A percentile compares a stretch with the other conserved stretches of the same genome.
These are phyloP conservation scores for Pseudopithomyces maydicus DNA, from an alignment of 2,329 filamentous ascomycete genomes.

Conservation along the genomic window DNA sequence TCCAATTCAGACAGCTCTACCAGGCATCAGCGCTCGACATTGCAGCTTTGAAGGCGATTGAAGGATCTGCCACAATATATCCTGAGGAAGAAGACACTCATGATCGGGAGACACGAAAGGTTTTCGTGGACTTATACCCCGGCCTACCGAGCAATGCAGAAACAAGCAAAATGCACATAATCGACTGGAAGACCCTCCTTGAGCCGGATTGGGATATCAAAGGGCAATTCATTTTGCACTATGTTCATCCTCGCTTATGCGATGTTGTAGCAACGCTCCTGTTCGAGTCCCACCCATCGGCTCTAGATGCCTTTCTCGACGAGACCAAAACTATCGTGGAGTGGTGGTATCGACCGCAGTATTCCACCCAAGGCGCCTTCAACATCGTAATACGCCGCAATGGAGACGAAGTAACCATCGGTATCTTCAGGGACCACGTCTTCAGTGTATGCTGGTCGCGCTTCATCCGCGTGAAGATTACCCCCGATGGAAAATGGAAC, in stretches of 20 bases:
- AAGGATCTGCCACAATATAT: constrained; percentile 6
- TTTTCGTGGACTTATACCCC: constrained; percentile 3
- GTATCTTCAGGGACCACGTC: constrained; percentile 19
- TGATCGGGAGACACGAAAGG: constrained; percentile 13
- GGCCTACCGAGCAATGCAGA: constrained; percentile 3
- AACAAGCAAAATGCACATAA: constrained; percentile 16
- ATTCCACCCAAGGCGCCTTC: neutral
- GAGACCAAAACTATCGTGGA: constrained; percentile 19
- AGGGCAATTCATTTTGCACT: constrained; percentile 4
- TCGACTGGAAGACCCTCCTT: constrained; percentile 12
- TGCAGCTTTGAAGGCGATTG: too few relatives aligned
- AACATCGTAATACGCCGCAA: constrained; percentile 20
- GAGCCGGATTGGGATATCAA: constrained; percentile 3
- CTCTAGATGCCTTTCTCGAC: constrained; percentile 20
- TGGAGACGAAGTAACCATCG: constrained; percentile 16
- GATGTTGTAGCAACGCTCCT: constrained; percentile 22
- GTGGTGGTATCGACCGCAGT: constrained; percentile 13
- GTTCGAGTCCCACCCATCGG: constrained; percentile 12
- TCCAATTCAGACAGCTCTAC: neutral
- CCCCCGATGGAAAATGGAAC: constrained; percentile 11
- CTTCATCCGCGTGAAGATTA: constrained; percentile 18
- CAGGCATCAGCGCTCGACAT: neutral
- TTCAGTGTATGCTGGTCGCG: constrained; percentile 16
- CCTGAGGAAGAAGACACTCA: constrained; percentile 14
- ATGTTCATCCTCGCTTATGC: constrained; percentile 17